A percentile compares a stretch with the other conserved stretches of the same genome.
These are phyloP conservation scores for Wickerhamomyces tratensis DNA, from an alignment of 805 yeast genomes.

Conservation along the genomic window DNA sequence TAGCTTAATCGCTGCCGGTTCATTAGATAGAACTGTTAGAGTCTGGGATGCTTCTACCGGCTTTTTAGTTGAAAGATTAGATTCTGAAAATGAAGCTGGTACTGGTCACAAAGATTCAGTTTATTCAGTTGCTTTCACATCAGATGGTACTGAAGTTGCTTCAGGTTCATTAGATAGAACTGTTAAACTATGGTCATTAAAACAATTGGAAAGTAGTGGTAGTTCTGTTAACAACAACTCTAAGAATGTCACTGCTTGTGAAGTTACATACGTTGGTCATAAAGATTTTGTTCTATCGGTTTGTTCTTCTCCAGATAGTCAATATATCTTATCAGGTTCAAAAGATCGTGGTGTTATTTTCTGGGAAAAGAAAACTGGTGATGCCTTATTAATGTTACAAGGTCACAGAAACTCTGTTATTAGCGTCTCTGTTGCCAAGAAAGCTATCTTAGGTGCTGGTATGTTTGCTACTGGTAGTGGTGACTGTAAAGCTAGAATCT, in stretches of 20 bases:
- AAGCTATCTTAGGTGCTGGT: constrained; percentile 61
- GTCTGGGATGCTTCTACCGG: constrained; percentile 96
- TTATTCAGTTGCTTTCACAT: constrained; percentile 87
- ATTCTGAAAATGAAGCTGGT: constrained; percentile 77
- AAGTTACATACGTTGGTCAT: constrained; percentile 91
- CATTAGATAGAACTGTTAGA: constrained; percentile 88
- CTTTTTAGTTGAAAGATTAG: constrained; percentile 83
- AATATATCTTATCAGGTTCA: constrained; percentile 87
- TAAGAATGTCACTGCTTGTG: constrained; percentile 51
- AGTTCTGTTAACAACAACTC: constrained; percentile 29
- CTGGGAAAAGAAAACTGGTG: constrained; percentile 92
- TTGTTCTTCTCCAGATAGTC: constrained; percentile 87
- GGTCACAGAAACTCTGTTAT: constrained; percentile 96
- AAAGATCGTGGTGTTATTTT: constrained; percentile 95
- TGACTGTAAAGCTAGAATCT: constrained; percentile 93
- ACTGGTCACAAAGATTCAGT: constrained; percentile 97
- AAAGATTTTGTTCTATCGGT: constrained; percentile 92
- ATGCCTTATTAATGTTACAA: constrained; percentile 89
- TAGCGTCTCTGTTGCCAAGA: constrained; percentile 84
- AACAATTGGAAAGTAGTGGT: constrained; percentile 38
- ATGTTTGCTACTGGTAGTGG: constrained; percentile 97
- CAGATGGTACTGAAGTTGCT: constrained; percentile 84
- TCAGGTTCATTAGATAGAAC: constrained; percentile 94
- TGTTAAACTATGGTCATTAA: constrained; percentile 90
- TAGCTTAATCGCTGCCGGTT: constrained; percentile 89